phyloP scores from a whole-genome alignment of 352 stramenopile species.

The Bremia lactucae region DNA sequence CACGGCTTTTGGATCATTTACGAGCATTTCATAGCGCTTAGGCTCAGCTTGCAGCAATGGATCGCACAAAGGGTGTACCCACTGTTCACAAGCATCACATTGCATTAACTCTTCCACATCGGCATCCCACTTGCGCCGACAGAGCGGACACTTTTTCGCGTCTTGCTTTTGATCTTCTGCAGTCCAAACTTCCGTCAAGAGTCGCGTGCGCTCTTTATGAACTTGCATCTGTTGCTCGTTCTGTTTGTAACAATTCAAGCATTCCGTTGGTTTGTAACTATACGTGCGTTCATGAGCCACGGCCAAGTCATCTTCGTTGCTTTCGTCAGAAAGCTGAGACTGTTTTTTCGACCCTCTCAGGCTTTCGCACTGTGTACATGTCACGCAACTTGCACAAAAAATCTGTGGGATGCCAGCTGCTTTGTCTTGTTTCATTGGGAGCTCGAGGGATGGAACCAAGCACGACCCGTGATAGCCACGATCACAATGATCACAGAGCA shows the following conservation, averaged over 20 bases:
- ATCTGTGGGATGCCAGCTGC: constrained; percentile 15
- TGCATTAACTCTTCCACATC: constrained; percentile 80
- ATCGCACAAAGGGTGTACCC: constrained; percentile 77
- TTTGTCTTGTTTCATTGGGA: constrained; percentile 8
- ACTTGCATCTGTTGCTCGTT: constrained; percentile 41
- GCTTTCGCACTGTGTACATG: constrained; percentile 43
- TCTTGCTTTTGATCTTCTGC: constrained; percentile 42
- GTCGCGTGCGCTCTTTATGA: constrained; percentile 37
- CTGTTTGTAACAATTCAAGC: constrained; percentile 44
- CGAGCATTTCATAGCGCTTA: constrained; percentile 48
- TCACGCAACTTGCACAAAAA: constrained; percentile 60
- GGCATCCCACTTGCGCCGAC: constrained; percentile 47
- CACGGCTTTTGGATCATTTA: constrained; percentile 48
- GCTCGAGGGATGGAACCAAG: constrained; percentile 29
- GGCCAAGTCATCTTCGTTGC: constrained; percentile 18
- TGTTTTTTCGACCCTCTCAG: constrained; percentile 2
- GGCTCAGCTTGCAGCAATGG: constrained; percentile 43
- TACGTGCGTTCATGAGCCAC: constrained; percentile 35
- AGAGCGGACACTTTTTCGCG: constrained; percentile 72
- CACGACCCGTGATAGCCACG: constrained; percentile 48
- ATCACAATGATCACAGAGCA: constrained; percentile 39
- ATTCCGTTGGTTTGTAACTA: constrained; percentile 49
- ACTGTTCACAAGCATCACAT: constrained; percentile 78
- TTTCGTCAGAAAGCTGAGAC: constrained; percentile 6
- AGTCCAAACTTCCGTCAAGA: constrained; percentile 52